Conservation (phyloP, 495 filamentous ascomycete species). For the Entonaema liquescens region DNA sequence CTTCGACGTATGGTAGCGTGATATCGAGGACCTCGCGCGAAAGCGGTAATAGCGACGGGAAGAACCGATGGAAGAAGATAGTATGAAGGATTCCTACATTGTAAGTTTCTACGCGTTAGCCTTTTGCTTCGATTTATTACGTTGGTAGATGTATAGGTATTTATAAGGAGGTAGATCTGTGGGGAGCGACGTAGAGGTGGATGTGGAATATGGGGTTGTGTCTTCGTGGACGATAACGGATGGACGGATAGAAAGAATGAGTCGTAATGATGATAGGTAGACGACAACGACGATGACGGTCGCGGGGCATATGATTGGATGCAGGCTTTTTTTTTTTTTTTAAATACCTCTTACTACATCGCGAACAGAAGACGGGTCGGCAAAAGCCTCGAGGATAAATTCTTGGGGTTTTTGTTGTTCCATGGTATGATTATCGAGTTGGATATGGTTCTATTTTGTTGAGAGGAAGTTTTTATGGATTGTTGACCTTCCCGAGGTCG, state of each 20-base stretch:
- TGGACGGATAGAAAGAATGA: constrained; percentile 18
- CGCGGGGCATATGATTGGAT: constrained; percentile 38
- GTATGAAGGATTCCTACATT: constrained; percentile 86
- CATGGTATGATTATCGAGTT: constrained; percentile 47
- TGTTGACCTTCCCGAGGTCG: constrained; percentile 31
- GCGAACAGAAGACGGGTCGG: constrained; percentile 80
- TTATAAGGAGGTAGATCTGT: constrained; percentile 8
- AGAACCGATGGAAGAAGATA: constrained; percentile 99
- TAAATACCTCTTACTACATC: constrained; percentile 88
- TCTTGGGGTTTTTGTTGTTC: constrained; percentile 72
- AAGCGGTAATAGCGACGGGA: constrained; percentile 82
- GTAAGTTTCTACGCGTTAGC: constrained; percentile 11
- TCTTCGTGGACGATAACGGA: constrained; percentile 26
- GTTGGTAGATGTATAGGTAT: constrained; percentile 13
- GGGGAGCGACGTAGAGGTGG: constrained; percentile 7
- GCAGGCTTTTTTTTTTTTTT: constrained; percentile 10
- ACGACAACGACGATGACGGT: constrained; percentile 19
- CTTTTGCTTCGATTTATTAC: neutral
- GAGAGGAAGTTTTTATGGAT: neutral
- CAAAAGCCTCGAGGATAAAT: constrained; percentile 85
- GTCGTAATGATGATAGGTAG: constrained; percentile 6
- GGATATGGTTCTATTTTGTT: neutral
- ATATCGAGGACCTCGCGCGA: constrained; percentile 92
- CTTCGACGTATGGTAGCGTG: constrained; percentile 87
- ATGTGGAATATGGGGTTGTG: constrained; percentile 16